Base-by-base conservation (phyloP, 176 grass and related monocot genomes). In the Cenchrus purpureus region DNA sequence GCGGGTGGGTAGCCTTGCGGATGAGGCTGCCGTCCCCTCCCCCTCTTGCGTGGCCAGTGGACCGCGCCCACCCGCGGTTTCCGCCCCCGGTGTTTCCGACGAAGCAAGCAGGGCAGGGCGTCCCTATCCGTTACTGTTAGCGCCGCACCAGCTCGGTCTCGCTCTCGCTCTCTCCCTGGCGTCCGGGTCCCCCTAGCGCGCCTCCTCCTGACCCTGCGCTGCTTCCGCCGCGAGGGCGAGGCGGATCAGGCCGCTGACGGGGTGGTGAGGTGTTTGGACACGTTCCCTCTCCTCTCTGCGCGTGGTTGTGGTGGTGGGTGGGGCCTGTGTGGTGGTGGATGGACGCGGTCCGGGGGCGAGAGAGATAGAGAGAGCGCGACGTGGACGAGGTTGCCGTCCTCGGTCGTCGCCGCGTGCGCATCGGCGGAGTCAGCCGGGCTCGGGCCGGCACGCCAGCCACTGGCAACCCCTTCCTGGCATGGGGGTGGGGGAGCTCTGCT, bases 101-200 rank as follows among this genome's bases (percentile, higher is more conserved):
- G 83, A 46, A 9, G 44, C 3, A 46, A 9, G 44, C 3, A 19
- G 53, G 4, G 82, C n/a, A 17, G 46, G 40, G 10, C 80, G 65
- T 78, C 80, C 73, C 72, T 77, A 69, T 87, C 86, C 46, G 80
- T 78, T 78, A n/a, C 65, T 31, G 74, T n/a, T 56, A 5, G 64
- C 12, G 42, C 14, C 43, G 42, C 45, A 10, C 14, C 69, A 29
- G 53, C 53, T 16, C 14, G 49, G 10, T 10, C 49, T 15, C 53
- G 53, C 31, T 8, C 22, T 25, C 22, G 22, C 48, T 11, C 16
- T 10, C 17, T 70, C 61, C 37, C 84, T 73, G 67, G 0, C 76
- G 0, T 0, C 29, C 40, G 45, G 76, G 76, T 0, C 31, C 76
- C 55, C 0, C 55, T 0, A 7, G 16, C 6, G 6, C 15, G 2